Evolutionary conservation across 2,329 filamentous ascomycete genomes (phyloP).

Genomic region (Colletotrichum sp.): DNA sequence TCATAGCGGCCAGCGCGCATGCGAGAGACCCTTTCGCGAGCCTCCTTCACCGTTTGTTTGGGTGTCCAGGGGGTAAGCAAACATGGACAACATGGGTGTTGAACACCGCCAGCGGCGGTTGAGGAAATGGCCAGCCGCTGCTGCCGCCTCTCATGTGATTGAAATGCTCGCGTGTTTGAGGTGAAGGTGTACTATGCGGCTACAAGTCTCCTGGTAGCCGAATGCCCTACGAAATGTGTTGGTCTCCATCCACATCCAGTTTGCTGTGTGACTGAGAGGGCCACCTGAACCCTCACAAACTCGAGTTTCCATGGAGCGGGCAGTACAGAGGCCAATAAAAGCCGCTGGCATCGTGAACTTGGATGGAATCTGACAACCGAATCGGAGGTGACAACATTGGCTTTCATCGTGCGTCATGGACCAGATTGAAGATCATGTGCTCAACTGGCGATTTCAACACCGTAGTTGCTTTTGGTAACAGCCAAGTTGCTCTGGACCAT

Average conservation of each 20-base stretch:
- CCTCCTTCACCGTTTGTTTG: background rate
- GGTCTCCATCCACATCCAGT: background rate
- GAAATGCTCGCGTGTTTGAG: background rate
- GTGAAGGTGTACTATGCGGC: background rate
- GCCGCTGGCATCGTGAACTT: background rate
- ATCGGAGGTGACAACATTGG: background rate
- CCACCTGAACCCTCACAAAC: fast-evolving
- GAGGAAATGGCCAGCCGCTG: background rate
- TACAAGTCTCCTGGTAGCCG: background rate
- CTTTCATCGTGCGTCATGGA: background rate
- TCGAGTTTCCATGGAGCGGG: background rate
- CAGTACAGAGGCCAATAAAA: background rate
- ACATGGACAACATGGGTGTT: background rate
- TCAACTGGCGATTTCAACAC: no score
- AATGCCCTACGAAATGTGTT: background rate
- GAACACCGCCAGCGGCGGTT: background rate
- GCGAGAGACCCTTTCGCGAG: background rate
- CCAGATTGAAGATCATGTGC: no score
- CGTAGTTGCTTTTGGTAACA: no score
- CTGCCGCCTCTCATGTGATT: background rate
- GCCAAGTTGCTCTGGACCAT: background rate
- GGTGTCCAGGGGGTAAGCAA: background rate
- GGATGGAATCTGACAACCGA: background rate
- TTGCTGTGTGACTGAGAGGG: fast-evolving
- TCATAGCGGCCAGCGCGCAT: background rate